These are phyloP conservation scores for Elongisporangium senticosum DNA, from an alignment of 352 stramenopile species.

Conservation along the genomic window DNA sequence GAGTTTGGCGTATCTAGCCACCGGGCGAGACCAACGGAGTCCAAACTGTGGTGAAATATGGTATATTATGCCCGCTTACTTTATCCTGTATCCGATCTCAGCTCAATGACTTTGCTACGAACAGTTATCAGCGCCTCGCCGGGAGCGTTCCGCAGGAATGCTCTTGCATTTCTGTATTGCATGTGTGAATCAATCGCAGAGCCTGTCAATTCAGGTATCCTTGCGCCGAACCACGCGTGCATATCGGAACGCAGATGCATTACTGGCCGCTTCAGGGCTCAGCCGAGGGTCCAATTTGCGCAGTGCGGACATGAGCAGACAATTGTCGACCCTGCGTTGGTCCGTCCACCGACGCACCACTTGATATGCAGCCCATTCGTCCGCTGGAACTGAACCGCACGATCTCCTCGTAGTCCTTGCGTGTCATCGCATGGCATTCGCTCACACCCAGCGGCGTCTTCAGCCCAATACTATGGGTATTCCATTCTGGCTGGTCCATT, in stretches of 20 bases:
- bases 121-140: no score
- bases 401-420: constrained; percentile 32
- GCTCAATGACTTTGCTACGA: constrained; percentile 14
- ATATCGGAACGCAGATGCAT: no score
- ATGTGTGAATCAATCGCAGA: no score
- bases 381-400: constrained; percentile 30
- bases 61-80: no score
- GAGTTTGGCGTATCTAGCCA: constrained; percentile 19
- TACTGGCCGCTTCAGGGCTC: no score
- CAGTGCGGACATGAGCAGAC: constrained; percentile 49
- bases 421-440: constrained; percentile 36
- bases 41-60: no score
- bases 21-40: constrained; percentile 23
- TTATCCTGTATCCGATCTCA: constrained; percentile 15
- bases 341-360: constrained; percentile 41
- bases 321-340: constrained; percentile 24
- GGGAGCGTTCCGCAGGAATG: no score
- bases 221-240: no score
- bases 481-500: no score
- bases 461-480: constrained; percentile 4
- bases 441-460: constrained; percentile 16
- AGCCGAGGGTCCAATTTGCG: constrained; percentile 34
- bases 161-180: no score
- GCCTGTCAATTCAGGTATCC: no score
- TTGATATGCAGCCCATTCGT: constrained; percentile 25